Percentiles rank a stretch among this genome's conserved stretches.
These are phyloP conservation scores for Seiridium unicorne DNA, from an alignment of 2,329 filamentous ascomycete genomes.

Conservation along the genomic window DNA sequence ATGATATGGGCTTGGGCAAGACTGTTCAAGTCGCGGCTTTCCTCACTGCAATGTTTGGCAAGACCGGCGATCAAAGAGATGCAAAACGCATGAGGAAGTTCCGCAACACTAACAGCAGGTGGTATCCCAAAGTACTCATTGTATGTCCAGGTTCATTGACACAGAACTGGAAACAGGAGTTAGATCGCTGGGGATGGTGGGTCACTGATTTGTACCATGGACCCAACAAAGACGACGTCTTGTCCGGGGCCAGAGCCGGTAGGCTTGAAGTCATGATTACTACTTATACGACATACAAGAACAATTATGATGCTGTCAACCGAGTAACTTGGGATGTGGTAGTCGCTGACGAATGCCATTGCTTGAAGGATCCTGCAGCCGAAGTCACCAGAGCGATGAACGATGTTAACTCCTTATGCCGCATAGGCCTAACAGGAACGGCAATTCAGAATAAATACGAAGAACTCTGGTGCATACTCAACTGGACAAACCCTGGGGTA, in stretches of 20 bases:
- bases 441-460: conserved; percentile 98
- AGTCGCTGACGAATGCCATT: conserved; percentile 91
- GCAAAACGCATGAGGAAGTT: conserved; percentile 85
- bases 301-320: conserved; percentile 72
- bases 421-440: conserved; percentile 91
- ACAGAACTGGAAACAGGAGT: conserved; percentile 85
- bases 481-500: conserved; percentile 89
- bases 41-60: conserved; percentile 86
- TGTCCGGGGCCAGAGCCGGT: conserved; percentile 72
- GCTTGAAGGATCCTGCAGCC: conserved; percentile 76
- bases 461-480: conserved; percentile 91
- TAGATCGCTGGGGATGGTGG: conserved; percentile 96
- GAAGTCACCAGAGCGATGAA: conserved; percentile 85
- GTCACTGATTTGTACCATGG: conserved; percentile 82
- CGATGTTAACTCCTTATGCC: conserved; percentile 84
- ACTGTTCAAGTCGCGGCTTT: conserved; percentile 96
- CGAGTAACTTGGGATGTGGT: conserved; percentile 89
- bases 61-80: conserved; percentile 86
- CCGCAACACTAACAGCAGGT: conserved; percentile 58
- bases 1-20: conserved; percentile 97
- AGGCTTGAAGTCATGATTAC: conserved; percentile 89
- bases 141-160: conserved; percentile 88
- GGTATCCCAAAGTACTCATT: conserved; percentile 84
- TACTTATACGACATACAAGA: conserved; percentile 88
- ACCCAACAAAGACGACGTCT: conserved; percentile 61